phyloP scores from a whole-genome alignment of 495 filamentous ascomycete genomes.

The Hypoxylon rickii region DNA sequence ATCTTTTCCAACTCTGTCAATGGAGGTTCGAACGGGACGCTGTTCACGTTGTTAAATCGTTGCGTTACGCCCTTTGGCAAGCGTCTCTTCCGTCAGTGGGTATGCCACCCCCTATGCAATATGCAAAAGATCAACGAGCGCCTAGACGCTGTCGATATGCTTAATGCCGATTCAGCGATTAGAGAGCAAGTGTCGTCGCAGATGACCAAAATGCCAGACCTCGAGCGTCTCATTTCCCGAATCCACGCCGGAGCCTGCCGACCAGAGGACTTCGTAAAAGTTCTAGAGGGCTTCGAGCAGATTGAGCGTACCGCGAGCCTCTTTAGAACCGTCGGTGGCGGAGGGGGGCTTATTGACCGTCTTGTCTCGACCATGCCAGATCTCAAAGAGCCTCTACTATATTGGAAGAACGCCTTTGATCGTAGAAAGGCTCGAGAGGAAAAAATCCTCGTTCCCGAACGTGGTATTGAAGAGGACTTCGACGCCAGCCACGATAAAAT shows the following conservation, averaged over 20 bases:
- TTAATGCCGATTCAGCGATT: constrained; percentile 79
- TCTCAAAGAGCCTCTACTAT: constrained; percentile 68
- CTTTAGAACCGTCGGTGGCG: constrained; percentile 68
- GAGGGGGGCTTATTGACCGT: constrained; percentile 81
- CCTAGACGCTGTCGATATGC: constrained; percentile 91
- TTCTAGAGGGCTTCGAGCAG: constrained; percentile 96
- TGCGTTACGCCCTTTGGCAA: constrained; percentile 98
- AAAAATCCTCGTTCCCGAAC: constrained; percentile 75
- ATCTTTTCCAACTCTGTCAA: constrained; percentile 95
- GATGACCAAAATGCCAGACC: constrained; percentile 87
- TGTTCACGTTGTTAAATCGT: constrained; percentile 88
- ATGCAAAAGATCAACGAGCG: constrained; percentile 85
- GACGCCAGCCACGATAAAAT: constrained; percentile 83
- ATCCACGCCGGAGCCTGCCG: constrained; percentile 90
- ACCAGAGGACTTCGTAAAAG: constrained; percentile 88
- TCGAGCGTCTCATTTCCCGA: constrained; percentile 92
- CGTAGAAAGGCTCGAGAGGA: constrained; percentile 76
- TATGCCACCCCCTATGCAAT: constrained; percentile 93
- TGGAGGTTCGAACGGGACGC: constrained; percentile 79
- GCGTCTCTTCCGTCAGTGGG: constrained; percentile 95
- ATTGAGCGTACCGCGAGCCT: constrained; percentile 89
- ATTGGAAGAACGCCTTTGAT: constrained; percentile 95
- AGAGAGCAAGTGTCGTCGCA: constrained; percentile 84
- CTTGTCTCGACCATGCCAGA: constrained; percentile 86
- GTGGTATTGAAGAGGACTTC: constrained; percentile 91